These are phyloP conservation scores for Sphaerobolus stellatus DNA, from an alignment of 1,284 basidiomycete genomes.

Conservation along the genomic window DNA sequence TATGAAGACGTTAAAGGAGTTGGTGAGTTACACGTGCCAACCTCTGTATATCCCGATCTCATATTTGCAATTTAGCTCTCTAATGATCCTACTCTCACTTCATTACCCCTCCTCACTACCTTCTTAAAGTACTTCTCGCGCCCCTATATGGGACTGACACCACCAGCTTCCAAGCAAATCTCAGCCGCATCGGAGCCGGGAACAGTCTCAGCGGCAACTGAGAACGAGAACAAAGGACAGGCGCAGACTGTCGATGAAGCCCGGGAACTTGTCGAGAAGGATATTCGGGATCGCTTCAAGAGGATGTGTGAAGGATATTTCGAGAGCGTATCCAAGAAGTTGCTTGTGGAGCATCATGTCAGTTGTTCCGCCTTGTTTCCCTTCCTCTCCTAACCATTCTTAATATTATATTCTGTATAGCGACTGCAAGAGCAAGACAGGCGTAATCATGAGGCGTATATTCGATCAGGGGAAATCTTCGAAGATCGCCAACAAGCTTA, in stretches of 20 bases:
- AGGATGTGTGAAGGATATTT: constrained; percentile 94
- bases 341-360: constrained; percentile 89
- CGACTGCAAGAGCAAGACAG: constrained; percentile 95
- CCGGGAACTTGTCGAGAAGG: constrained; percentile 73
- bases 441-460: constrained; percentile 97
- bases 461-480: constrained; percentile 97
- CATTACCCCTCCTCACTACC: constrained; percentile 78
- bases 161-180: constrained; percentile 54
- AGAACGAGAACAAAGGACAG: constrained; percentile 28
- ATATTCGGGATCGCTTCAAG: constrained; percentile 85
- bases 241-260: constrained; percentile 46
- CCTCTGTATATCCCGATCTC: constrained; percentile 1
- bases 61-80: constrained; percentile 56
- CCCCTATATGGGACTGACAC: constrained; percentile 73
- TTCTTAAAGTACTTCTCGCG: constrained; percentile 84
- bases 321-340: constrained; percentile 86
- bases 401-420: constrained; percentile 40
- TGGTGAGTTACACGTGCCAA: constrained; percentile 54
- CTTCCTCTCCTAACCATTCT: not conserved
- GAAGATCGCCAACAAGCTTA: constrained; percentile 98
- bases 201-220: constrained; percentile 46
- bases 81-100: constrained; percentile 82
- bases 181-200: constrained; percentile 52
- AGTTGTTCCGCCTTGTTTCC: constrained; percentile 25
- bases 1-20: constrained; percentile 75